Base-by-base conservation (phyloP, 2,329 filamentous ascomycete genomes). In the Phaeosphaeriaceae sp. region DNA sequence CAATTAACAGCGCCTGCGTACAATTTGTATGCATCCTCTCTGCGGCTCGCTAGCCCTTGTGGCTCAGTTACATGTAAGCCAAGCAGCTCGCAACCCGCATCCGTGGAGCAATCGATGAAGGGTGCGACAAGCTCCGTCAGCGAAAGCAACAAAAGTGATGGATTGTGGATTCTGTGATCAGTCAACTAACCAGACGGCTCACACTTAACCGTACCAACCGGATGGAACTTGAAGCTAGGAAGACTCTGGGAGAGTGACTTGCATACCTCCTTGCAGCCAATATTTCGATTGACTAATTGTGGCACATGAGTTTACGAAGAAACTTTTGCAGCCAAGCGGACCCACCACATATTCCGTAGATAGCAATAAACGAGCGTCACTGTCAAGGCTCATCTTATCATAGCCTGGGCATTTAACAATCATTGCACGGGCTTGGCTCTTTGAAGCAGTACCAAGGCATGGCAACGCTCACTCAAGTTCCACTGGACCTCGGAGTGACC, bases 391-490 rank as follows among this genome's bases (percentile, higher is more conserved):
- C 26, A 34, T 15, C 43, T 43, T 42, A 17, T 42, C 30, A 34
- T 12, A 23, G 29, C 38, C 40, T 52, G 13, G 54, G 45, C 47
- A 36, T 11, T 23, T 32, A 6, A 15, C 21, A 20, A n/a, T 16
- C 34, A 11, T 16, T 41, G 40, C 45, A 50, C 42, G 37, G 30
- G 15, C 44, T 52, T 54, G 32, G 39, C 50, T 50, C 20, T 30
- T 42, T 41, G 47, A 52, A 54, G 39, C 29, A 50, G 30, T 36
- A 52, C 55, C 54, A 61, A 60, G 56, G 48, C 58, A 64, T 58
- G 61, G 60, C 54, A 52, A 39, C 32, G 38, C 37, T 47, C 29
- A 11, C 23, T 12, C 11, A 51, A 36, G 39, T 34, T 36, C 23
- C 23, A 9, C 23, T 34, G 42, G 28, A 47, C 34, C 37, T 48